Evolutionary conservation across 2,329 filamentous ascomycete genomes (phyloP), one percentile per base, ranked within the genome.

Genomic region (Amphichorda felina): DNA sequence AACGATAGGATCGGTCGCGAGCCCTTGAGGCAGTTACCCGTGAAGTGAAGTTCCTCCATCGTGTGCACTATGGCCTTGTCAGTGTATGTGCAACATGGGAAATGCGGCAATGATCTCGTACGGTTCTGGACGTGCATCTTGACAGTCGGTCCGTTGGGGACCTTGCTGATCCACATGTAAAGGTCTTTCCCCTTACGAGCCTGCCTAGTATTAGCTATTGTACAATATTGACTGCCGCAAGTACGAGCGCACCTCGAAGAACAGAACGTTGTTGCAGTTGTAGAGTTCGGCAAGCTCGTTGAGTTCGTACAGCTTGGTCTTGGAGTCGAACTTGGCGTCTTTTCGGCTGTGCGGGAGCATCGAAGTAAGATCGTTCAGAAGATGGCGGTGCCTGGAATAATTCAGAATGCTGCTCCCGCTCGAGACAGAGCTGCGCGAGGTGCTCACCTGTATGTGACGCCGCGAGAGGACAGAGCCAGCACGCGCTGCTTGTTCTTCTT

Each of bases 291-390:
- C 68, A 29, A 75, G 63, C 52, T 88, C 84, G 61, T 91, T 91
- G 35, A 94, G 73, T 54, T 82, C 68, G 70, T 77, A 72, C 47
- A 87, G 34, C 66, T 91, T 87, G 26, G 84, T 88, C 64, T 96
- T 96, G 36, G 86, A 91, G 59, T 98, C 91, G 45, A 95, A 84
- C 62, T 98, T 98, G 48, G 83, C 86, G 56, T 98, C 91, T 64
- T 94, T 94, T 53, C 86, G 79, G 45, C 80, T 79, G 57, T 98
- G 91, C 3, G 91, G 91, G 45, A 98, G 78, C 59, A 98, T 78
- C 21, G 82, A 72, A 39, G 86, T 77, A 33, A 98, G 70, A 53
- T 98, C 91, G 51, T 88, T 84, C 42, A 98, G 72, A 30, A 98
- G 70, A 63, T 98, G 91, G 30, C 91, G 82, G 59, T 95, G 91